Evolutionary conservation across 441 rosid species (phyloP).

Genomic region (Kokia cookei): DNA sequence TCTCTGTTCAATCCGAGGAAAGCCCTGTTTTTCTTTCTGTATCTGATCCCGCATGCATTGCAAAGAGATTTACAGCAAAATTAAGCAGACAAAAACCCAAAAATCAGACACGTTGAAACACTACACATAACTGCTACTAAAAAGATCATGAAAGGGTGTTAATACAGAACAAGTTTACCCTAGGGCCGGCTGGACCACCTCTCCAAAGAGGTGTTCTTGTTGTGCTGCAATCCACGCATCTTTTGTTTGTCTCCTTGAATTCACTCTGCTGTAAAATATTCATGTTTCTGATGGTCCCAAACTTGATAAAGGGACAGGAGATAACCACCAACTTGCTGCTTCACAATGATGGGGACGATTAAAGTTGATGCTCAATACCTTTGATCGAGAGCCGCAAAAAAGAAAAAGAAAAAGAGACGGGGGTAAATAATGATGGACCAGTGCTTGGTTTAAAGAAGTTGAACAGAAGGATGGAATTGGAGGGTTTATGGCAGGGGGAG

Average conservation of each 20-base stretch:
- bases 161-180: constrained; percentile 22
- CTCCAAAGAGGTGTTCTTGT: constrained; percentile 64
- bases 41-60: constrained; percentile 63
- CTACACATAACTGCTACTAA: neutral
- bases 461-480: neutral
- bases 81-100: neutral
- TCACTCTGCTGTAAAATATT: neutral
- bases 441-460: neutral
- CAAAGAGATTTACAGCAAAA: constrained; percentile 37
- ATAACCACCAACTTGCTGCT: neutral
- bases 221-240: constrained; percentile 47
- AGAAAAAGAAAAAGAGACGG: neutral
- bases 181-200: constrained; percentile 57
- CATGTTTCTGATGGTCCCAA: neutral
- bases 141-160: neutral
- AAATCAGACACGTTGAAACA: neutral
- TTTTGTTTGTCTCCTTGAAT: constrained; percentile 18
- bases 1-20: constrained; percentile 14
- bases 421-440: neutral
- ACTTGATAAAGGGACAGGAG: too few relatives aligned
- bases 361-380: neutral
- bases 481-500: neutral
- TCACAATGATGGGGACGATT: neutral
- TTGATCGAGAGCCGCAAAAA: neutral
- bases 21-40: constrained; percentile 34